Evolutionary conservation across 495 filamentous ascomycete species (phyloP), one percentile per base, ranked within the genome.

Genomic region (Annulohypoxylon moriforme): DNA sequence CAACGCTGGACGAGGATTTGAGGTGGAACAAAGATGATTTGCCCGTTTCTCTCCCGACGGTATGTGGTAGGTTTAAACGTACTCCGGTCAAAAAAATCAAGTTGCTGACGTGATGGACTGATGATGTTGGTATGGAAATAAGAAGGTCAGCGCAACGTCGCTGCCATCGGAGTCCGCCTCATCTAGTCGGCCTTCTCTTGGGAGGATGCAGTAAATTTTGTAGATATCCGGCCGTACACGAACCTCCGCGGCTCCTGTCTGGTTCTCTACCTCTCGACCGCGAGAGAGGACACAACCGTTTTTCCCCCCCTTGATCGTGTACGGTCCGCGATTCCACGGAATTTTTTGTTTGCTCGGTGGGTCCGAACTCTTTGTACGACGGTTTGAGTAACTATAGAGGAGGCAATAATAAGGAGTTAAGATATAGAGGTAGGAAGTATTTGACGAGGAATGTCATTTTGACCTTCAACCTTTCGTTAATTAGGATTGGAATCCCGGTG

Each of bases 11-110:
- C 66, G 71, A 69, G 71, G 71, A 69, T 73, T 61, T 57, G 58
- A 73, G 66, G 66, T 69, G 71, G 71, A 61, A 73, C 71, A 73
- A 68, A 52, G 53, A 44, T 68, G 71, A 73, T 68, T 73, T 63
- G 66, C 61, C 62, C 55, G 46, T 50, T 68, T 69, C 49, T 29
- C 55, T 55, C 36, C 66, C 31, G 66, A 50, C 58, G 61, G 58
- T 73, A 73, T 58, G 66, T 63, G 46, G 46, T 49, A 13, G 46
- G 9, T 52, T 47, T 36, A 46, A 56, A 65, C 61, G 66, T 69
- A 69, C 62, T 40, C 44, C 62, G 50, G 20, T 44, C 18, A 9
- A 20, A 67, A 22, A 64, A 44, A 44, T 18, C n/a, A 4, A 44
- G 64, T 58, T 59, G 58, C 62, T 73, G 71, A 67, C 71, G 62